Evolutionary conservation across 495 filamentous ascomycete genomes (phyloP).

Genomic region (Apodospora peruviana): DNA sequence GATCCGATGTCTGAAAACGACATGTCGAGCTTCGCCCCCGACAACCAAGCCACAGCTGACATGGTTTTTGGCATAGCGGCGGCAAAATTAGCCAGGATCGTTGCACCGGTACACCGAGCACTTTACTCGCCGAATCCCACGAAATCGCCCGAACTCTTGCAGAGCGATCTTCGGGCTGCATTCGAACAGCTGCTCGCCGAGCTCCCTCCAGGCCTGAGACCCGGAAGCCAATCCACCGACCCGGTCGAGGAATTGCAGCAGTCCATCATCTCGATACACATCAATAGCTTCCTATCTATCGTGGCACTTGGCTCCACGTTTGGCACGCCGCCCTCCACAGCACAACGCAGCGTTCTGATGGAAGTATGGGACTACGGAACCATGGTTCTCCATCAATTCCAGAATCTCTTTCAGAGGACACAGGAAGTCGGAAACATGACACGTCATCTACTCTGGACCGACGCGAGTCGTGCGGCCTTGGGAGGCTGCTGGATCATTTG

Average conservation of each 20-base stretch:
- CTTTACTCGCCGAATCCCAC: slow-evolving; percentile 8
- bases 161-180: not conserved
- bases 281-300: slow-evolving; percentile 13
- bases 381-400: slow-evolving; percentile 16
- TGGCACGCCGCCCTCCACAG: not conserved
- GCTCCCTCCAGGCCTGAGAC: slow-evolving; percentile 2
- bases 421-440: slow-evolving; percentile 2
- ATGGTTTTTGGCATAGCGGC: slow-evolving; percentile 8
- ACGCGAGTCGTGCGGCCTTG: slow-evolving; percentile 10
- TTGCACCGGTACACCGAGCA: slow-evolving; percentile 11
- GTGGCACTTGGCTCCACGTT: slow-evolving; percentile 1
- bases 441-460: slow-evolving; percentile 14
- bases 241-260: slow-evolving; percentile 12
- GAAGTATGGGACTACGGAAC: slow-evolving; percentile 16
- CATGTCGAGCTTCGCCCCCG: not conserved
- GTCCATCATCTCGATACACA: slow-evolving; percentile 7
- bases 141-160: not conserved
- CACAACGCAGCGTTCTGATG: slow-evolving; percentile 8
- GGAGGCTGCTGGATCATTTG: slow-evolving; percentile 8
- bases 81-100: slow-evolving; percentile 7
- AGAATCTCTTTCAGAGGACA: slow-evolving; percentile 3
- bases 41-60: slow-evolving; percentile 2
- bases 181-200: slow-evolving; percentile 3
- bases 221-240: not conserved
- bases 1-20: not conserved